Base-by-base conservation (phyloP, 2,329 filamentous ascomycete species). In the Blumeriella jaapii region DNA sequence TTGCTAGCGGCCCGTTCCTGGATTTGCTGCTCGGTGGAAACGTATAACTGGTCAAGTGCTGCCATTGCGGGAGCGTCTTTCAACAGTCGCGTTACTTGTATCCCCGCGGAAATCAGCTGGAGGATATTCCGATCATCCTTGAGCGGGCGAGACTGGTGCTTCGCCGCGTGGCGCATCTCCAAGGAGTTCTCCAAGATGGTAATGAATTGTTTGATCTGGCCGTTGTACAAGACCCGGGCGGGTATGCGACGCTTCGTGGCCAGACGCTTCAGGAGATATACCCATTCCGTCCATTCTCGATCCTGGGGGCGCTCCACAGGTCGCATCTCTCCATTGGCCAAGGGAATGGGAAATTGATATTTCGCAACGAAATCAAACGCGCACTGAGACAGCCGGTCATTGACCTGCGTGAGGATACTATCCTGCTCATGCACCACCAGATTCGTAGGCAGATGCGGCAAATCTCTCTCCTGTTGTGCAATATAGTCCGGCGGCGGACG, bases 261-360 rank as follows among this genome's bases (percentile, higher is more conserved):
- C 39, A 93, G 69, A 31, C 83, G 71, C 61, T 91, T 91, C 48
- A 93, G 67, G 39, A 93, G 70, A 58, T 87, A 85, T 37, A 89
- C 84, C 84, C 84, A 93, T 61, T 93, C 84, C 29, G 82, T 89
- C 84, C 84, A 93, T 58, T 91, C 84, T 43, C 82, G 71, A 59
- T 87, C 82, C 52, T 78, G 75, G 19, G 82, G 75, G 29, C 76
- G 65, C 55, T 81, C 76, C 34, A 87, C 70, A 38, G 79, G 78
- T 48, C 82, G 72, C 71, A 86, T 86, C 57, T 89, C 82, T 57
- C 48, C 50, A 39, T 51, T 49, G 20, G 84, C 82, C 51, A 91
- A 61, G 8, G 84, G 84, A 48, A 93, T 86, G 9, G 84, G 84
- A 55, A 93, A 93, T 59, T 89, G 83, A 57, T 91, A 91, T 60